These are phyloP conservation scores for Pleurotus citrinopileatus DNA, from an alignment of 768 basidiomycete genomes.

Conservation along the genomic window DNA sequence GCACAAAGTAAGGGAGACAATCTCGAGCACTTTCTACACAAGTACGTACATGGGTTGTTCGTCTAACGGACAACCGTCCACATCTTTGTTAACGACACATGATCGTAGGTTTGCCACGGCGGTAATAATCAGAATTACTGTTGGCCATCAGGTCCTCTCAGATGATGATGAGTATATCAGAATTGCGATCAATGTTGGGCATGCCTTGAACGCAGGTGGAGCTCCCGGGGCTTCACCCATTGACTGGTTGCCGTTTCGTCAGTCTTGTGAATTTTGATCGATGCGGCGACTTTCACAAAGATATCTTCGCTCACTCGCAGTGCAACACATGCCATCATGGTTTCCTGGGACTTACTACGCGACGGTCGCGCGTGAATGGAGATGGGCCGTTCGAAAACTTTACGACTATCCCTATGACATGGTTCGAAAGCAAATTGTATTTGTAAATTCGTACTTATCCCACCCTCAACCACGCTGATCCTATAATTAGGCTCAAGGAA, in stretches of 20 bases:
- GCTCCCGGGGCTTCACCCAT: conserved; percentile 46
- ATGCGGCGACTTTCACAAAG: background rate
- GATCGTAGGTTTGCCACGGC: conserved; percentile 39
- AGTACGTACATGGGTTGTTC: conserved; percentile 25
- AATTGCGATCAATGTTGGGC: conserved; percentile 42
- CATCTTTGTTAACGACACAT: background rate
- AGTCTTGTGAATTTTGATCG: conserved; percentile 12
- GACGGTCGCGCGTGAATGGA: background rate
- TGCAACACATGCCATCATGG: conserved; percentile 7
- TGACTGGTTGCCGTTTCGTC: conserved; percentile 44
- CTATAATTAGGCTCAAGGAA: conserved; percentile 39
- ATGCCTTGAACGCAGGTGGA: conserved; percentile 40
- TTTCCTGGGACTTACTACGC: conserved; percentile 7
- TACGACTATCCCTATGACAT: background rate
- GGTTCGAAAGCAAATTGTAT: conserved; percentile 3
- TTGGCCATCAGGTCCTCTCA: conserved; percentile 41
- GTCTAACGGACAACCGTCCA: background rate
- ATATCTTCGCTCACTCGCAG: background rate
- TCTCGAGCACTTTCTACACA: conserved; percentile 24
- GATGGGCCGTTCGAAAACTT: background rate
- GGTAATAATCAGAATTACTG: conserved; percentile 45
- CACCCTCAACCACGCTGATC: too few relatives aligned
- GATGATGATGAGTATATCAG: conserved; percentile 39
- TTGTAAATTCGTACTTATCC: background rate
- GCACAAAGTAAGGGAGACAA: conserved; percentile 23